Conservation (phyloP, 2,329 filamentous ascomycete species). For the Fragosphaeria purpurea region DNA sequence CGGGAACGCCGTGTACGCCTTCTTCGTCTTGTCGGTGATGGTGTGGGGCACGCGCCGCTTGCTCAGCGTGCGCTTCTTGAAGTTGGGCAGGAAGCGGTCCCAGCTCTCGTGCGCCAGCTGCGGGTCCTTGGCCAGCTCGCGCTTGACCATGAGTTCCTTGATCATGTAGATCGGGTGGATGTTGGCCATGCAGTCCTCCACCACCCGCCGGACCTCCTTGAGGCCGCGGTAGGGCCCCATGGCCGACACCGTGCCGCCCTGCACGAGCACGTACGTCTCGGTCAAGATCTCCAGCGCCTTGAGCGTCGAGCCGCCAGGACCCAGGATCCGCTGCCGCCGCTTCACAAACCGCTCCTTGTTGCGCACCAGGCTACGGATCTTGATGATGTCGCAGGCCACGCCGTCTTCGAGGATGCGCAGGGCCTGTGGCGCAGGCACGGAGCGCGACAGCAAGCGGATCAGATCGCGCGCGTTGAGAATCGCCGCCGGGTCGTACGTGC, state of each 20-base stretch:
- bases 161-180: slow-evolving; percentile 85
- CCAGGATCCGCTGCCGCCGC: slow-evolving; percentile 81
- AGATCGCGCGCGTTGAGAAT: slow-evolving; percentile 91
- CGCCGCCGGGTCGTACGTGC: slow-evolving; percentile 82
- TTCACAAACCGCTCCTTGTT: slow-evolving; percentile 97
- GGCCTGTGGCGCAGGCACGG: slow-evolving; percentile 86
- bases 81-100: slow-evolving; percentile 93
- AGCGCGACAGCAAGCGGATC: slow-evolving; percentile 84
- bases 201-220: slow-evolving; percentile 80
- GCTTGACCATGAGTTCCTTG: slow-evolving; percentile 72
- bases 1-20: slow-evolving; percentile 93
- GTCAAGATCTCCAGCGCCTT: slow-evolving; percentile 92
- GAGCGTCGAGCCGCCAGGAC: slow-evolving; percentile 81
- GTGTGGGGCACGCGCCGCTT: slow-evolving; percentile 74
- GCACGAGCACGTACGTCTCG: slow-evolving; percentile 84
- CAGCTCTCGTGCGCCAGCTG: slow-evolving; percentile 80
- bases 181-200: slow-evolving; percentile 96
- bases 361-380: slow-evolving; percentile 79
- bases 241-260: slow-evolving; percentile 83
- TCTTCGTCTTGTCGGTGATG: slow-evolving; percentile 88
- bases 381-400: slow-evolving; percentile 82
- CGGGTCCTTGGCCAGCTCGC: slow-evolving; percentile 70
- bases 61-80: slow-evolving; percentile 86
- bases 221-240: slow-evolving; percentile 92
- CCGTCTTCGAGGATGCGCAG: slow-evolving; percentile 84